Percentiles rank a stretch among this genome's conserved stretches.
phyloP scores from a whole-genome alignment of 2,329 filamentous ascomycete species.

The Arachnomyces sp. region DNA sequence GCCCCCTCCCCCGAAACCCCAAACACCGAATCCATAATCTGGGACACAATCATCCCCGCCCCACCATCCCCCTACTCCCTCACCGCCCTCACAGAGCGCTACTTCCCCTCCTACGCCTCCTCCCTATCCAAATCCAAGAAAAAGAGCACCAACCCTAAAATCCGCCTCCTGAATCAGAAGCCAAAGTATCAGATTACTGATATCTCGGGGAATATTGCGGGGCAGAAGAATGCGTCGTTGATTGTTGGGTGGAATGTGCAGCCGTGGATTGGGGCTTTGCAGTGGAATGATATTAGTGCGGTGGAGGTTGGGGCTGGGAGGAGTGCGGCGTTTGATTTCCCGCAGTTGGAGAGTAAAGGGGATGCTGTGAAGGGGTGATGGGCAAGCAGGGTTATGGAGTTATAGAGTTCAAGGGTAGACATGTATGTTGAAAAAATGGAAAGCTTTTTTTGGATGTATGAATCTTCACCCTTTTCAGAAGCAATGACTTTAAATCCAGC shows the following conservation, averaged over 20 bases:
- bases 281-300: constrained; percentile 55
- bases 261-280: constrained; percentile 84
- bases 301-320: constrained; percentile 40
- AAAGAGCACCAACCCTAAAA: constrained; percentile 31
- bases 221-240: constrained; percentile 64
- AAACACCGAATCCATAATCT: constrained; percentile 28
- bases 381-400: constrained; percentile 1
- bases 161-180: constrained; percentile 73
- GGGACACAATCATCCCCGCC: constrained; percentile 72
- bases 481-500: too few relatives aligned
- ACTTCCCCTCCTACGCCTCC: constrained; percentile 20
- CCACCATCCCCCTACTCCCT: constrained; percentile 37
- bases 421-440: constrained; percentile 2
- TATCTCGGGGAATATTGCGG: constrained; percentile 67
- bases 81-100: constrained; percentile 28
- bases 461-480: not conserved
- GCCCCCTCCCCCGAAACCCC: constrained; percentile 21
- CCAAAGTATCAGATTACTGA: constrained; percentile 98
- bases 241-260: constrained; percentile 93
- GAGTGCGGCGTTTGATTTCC: constrained; percentile 48
- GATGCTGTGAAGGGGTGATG: constrained; percentile 7
- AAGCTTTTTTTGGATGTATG: not conserved
- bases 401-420: not conserved
- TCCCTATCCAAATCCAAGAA: constrained; percentile 11
- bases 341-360: constrained; percentile 42